Base-by-base conservation (phyloP, 139 green algal species). In the Picochlorum costavermella region DNA sequence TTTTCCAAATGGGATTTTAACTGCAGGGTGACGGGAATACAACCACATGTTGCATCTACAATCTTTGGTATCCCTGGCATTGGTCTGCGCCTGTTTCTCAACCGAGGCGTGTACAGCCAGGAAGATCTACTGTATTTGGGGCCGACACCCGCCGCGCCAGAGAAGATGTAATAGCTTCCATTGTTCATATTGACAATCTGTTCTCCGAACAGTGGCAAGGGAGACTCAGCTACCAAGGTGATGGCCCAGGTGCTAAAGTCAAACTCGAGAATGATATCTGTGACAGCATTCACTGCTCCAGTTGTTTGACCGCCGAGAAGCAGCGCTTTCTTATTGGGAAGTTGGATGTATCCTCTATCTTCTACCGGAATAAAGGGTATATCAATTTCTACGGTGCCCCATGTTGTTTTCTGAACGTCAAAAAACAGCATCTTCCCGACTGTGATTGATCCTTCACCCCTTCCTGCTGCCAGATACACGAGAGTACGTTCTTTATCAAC, bases 71-170 rank as follows among this genome's bases (percentile, higher is more conserved):
- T 6, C 16, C 45, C 45, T 17, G 45, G 45, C 16, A 20, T 51
- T 25, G 45, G 17, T 51, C 16, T 51, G 5, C 16, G 16, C 6
- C 6, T 51, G 16, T 8, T 51, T 1, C 16, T 25, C 45, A 25
- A 25, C 17, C 16, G 1, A 6, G 45, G 45, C 3, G 5, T 51
- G 45, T 51, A 51, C 45, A 51, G 16, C 45, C 45, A 51, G 45
- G 45, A 51, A 51, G 45, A 51, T 51, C 45, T 51, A 20, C 45
- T 51, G 17, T 51, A 51, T 51, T 51, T 51, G 16, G 45, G 45
- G 2, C 45, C 45, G 16, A 51, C 45, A 17, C 45, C 45, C 14
- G 45, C 12, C 14, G 45, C 14, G 17, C 45, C 45, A 25, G 45
- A 51, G 45, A 51, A 51, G 6, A 51, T 20, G 25, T 23, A 51